Evolutionary conservation across 2,329 filamentous ascomycete species (phyloP), one percentile per base, ranked within the genome.

Genomic region (Alternaria gaisen): DNA sequence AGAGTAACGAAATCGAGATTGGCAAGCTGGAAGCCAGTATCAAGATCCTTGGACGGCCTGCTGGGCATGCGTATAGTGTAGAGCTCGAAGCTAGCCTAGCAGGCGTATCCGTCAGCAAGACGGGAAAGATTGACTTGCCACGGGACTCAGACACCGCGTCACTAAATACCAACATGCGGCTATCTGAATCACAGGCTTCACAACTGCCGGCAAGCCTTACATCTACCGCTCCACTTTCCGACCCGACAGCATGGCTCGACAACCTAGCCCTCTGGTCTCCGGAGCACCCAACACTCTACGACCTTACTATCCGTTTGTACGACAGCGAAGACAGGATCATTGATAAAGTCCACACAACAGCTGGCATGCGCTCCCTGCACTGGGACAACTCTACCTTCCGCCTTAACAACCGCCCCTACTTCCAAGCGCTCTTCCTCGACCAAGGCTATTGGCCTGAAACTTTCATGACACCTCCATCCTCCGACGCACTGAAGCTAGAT

Each of bases 361-460:
- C 86, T 0, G 88, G 89, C 1, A 87, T 89, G 84, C 83, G 87
- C 18, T 85, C 82, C 11, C 79, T 89, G 8, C 80, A 85, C 61
- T 91, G 88, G 88, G 83, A 80, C 18, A 85, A 89, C 63, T 82
- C 85, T 0, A 84, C 86, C 0, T 87, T 90, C 80, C 80, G 85
- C 7, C 81, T 89, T 22, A 89, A 89, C 71, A 83, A 81, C 58
- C 80, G 79, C 56, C 86, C 87, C 2, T 83, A 86, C 65, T 89
- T 89, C 80, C 87, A 89, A 71, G 83, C 85, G 12, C 78, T 89
- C 1, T 82, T 83, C 50, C 81, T 89, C 11, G 87, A 89, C 72
- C 87, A 89, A 73, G 87, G 87, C 42, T 89, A 89, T 78, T 89
- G 87, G 87, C 86, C 85, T 1, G 79, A 83, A 3, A 87, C 86